Percentiles rank a stretch among this genome's conserved stretches.
These are phyloP conservation scores for Penicillium glabrum DNA, from an alignment of 2,329 filamentous ascomycete genomes.

Conservation along the genomic window DNA sequence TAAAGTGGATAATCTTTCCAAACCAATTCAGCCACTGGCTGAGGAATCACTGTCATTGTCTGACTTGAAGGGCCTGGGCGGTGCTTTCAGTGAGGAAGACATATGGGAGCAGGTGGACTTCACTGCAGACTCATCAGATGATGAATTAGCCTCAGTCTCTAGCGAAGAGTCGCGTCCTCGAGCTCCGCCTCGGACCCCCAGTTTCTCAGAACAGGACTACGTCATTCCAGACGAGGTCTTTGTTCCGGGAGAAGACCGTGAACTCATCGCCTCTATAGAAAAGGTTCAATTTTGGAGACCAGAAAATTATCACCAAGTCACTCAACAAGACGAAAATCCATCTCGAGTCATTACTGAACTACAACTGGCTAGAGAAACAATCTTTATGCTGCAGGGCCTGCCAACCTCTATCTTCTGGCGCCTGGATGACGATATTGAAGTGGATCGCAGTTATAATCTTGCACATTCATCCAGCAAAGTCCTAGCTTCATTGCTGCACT, in stretches of 20 bases:
- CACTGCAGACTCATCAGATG: slow-evolving; percentile 39
- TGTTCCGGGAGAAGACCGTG: slow-evolving; percentile 29
- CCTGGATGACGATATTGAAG: slow-evolving; percentile 31
- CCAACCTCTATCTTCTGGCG: slow-evolving; percentile 68
- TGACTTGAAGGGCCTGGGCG: slow-evolving; percentile 74
- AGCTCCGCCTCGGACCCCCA: slow-evolving; percentile 27
- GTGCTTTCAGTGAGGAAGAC: slow-evolving; percentile 56
- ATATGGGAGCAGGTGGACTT: slow-evolving; percentile 45
- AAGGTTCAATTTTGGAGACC: slow-evolving; percentile 51
- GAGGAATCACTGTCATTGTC: slow-evolving; percentile 67
- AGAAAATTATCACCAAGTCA: slow-evolving; percentile 18
- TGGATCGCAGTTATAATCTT: slow-evolving; percentile 40
- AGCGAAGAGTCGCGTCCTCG: slow-evolving; percentile 32
- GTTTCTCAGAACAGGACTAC: slow-evolving; percentile 32
- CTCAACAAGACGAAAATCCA: slow-evolving; percentile 16
- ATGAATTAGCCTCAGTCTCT: slow-evolving; percentile 34
- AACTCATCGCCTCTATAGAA: slow-evolving; percentile 41
- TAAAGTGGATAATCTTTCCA: slow-evolving; percentile 61
- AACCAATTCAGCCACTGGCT: slow-evolving; percentile 46
- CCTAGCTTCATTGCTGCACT: slow-evolving; percentile 34
- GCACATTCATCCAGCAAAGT: slow-evolving; percentile 33
- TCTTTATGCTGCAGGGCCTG: slow-evolving; percentile 83
- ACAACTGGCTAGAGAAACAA: slow-evolving; percentile 70
- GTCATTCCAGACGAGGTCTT: slow-evolving; percentile 35
- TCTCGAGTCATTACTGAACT: slow-evolving; percentile 62